These are phyloP conservation scores for Saccharomycopsis olivae DNA, from an alignment of 805 yeast genomes.

Conservation along the genomic window DNA sequence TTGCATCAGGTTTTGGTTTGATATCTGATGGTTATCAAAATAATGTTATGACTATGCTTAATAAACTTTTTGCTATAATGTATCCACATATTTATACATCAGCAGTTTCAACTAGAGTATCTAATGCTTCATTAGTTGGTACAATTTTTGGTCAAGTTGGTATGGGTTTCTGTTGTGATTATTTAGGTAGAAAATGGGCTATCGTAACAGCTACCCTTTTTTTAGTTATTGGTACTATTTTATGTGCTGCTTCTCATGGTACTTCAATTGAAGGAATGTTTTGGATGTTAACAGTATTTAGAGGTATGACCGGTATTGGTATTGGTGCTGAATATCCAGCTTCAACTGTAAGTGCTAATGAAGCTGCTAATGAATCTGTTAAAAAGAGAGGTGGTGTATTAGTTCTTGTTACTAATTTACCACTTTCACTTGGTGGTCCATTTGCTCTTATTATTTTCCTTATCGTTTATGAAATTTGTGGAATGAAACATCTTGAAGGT, in stretches of 20 bases:
- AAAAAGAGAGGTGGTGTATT: constrained; percentile 57
- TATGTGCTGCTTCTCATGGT: constrained; percentile 69
- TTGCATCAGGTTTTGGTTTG: constrained; percentile 66
- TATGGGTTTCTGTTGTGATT: constrained; percentile 55
- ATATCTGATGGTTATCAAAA: constrained; percentile 74
- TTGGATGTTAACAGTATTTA: constrained; percentile 64
- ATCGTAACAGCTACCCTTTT: constrained; percentile 52
- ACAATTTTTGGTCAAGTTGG: constrained; percentile 62
- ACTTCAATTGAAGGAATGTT: constrained; percentile 48
- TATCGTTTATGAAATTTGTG: constrained; percentile 54
- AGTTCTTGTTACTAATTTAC: constrained; percentile 60
- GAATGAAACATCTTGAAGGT: constrained; percentile 34
- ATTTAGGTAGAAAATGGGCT: constrained; percentile 62
- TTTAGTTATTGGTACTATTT: constrained; percentile 50
- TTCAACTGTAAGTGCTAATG: constrained; percentile 56
- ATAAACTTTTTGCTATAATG: constrained; percentile 39
- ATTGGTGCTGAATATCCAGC: constrained; percentile 73
- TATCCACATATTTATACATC: constrained; percentile 34
- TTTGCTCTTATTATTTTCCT: constrained; percentile 57
- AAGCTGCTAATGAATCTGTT: constrained; percentile 59
- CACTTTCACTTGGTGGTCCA: constrained; percentile 72
- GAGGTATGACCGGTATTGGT: constrained; percentile 74
- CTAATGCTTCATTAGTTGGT: constrained; percentile 59
- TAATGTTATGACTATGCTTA: constrained; percentile 61
- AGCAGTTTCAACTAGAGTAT: constrained; percentile 49